Evolutionary conservation across 2,329 filamentous ascomycete genomes (phyloP).

Genomic region (Torrubiellomyces zombiae): DNA sequence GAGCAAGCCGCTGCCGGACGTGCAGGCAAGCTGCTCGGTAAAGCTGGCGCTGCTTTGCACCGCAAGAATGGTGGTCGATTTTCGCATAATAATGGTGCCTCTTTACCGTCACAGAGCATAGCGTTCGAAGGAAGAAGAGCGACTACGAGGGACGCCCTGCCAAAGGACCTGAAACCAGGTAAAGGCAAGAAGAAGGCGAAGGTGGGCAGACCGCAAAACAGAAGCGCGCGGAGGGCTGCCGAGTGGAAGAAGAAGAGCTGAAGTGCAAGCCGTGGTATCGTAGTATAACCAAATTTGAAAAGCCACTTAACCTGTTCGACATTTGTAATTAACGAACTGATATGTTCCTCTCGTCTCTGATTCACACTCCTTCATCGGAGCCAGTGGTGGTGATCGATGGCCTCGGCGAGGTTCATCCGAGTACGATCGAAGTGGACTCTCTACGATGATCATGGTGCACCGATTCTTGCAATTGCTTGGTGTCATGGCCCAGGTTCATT

Average conservation of each 20-base stretch:
- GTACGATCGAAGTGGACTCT: too few species aligned
- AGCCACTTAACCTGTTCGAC: too few species aligned
- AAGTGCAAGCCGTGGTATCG: too few species aligned
- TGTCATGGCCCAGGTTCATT: too few species aligned
- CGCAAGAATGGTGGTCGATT: constrained; percentile 12
- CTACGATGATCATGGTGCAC: too few species aligned
- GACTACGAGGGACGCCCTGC: constrained; percentile 46
- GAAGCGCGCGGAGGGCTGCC: constrained; percentile 21
- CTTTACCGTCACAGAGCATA: constrained; percentile 48
- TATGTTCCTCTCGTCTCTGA: too few species aligned
- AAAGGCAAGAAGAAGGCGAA: constrained; percentile 42
- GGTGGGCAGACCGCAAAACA: constrained; percentile 20
- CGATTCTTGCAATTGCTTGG: too few species aligned
- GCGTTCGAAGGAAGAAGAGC: constrained; percentile 74
- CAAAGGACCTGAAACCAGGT: constrained; percentile 30
- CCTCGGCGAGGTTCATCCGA: too few species aligned
- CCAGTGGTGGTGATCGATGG: too few species aligned
- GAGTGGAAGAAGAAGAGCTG: constrained; percentile 27
- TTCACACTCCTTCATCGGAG: too few species aligned
- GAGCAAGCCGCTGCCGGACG: constrained; percentile 58
- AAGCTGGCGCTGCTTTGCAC: constrained; percentile 40
- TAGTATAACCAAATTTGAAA: too few species aligned
- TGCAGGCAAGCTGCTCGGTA: constrained; percentile 56
- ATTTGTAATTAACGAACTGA: too few species aligned
- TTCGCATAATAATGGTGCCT: constrained; percentile 7